Percentiles rank a stretch among this genome's conserved stretches.
These are phyloP conservation scores for Globisporangium megalacanthum DNA, from an alignment of 352 stramenopile genomes.

Conservation along the genomic window DNA sequence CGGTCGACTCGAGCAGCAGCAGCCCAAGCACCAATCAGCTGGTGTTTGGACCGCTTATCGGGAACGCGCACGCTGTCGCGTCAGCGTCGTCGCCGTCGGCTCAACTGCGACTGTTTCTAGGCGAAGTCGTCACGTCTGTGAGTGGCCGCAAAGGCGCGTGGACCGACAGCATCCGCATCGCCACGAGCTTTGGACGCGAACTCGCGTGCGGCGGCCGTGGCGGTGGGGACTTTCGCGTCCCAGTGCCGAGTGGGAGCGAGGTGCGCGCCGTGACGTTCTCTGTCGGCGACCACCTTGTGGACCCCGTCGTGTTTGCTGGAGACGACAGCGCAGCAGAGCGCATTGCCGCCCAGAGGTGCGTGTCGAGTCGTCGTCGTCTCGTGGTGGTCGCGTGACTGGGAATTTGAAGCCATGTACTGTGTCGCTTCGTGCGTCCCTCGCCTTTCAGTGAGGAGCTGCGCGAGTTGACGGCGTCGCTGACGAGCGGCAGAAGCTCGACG, in stretches of 20 bases:
- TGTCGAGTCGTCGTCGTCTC: not conserved
- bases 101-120: constrained; percentile 29
- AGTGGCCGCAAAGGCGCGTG: constrained; percentile 68
- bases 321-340: constrained; percentile 2
- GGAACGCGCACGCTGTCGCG: constrained; percentile 35
- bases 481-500: not conserved
- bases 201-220: constrained; percentile 54
- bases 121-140: constrained; percentile 46
- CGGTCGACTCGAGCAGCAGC: constrained; percentile 11
- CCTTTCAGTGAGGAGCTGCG: not conserved
- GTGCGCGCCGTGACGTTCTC: constrained; percentile 60
- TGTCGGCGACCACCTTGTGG: constrained; percentile 60
- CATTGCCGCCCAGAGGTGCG: constrained; percentile 1
- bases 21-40: constrained; percentile 1
- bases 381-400: not conserved
- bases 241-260: constrained; percentile 23
- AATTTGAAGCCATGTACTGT: not conserved
- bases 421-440: not conserved
- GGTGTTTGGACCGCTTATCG: constrained; percentile 37
- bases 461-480: not conserved
- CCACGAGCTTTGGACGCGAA: constrained; percentile 62
- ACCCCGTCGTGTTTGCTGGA: constrained; percentile 44
- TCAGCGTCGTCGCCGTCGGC: constrained; percentile 25
- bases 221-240: constrained; percentile 46
- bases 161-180: constrained; percentile 55